Base-by-base conservation (phyloP, 352 stramenopile genomes). In the Phytophthora ramorum region DNA sequence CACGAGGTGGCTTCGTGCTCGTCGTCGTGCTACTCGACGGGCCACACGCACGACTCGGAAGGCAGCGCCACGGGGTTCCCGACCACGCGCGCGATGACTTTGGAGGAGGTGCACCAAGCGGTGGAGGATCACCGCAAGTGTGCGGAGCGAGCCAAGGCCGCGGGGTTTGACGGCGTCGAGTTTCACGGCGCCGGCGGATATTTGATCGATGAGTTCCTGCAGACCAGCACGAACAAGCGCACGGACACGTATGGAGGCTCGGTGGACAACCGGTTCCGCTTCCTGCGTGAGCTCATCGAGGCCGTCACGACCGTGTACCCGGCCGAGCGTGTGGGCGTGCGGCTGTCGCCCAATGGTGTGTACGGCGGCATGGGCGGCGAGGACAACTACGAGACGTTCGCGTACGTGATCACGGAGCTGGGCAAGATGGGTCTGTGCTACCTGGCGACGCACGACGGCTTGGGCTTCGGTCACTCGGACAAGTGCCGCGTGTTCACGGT, bases 101-200 rank as follows among this genome's bases (percentile, higher is more conserved):
- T 78, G 16, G 76, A 94, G 19, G 90, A 97, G 20, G 87, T 97
- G 49, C 44, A 66, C n/a, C 45, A 65, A 10, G 70, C 78, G 4
- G 71, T 97, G 10, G 58, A 89, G 28, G 85, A 94, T 46, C 96
- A 83, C 70, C 69, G 72, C 19, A 65, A 82, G 51, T 83, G 69
- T 4, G 90, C 90, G 0, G 65, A 67, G 35, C 77, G 76, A 1
- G 76, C 80, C 10, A 85, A 90, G 41, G 67, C 88, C 16, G 91
- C 90, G 19, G 93, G 93, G 7, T 98, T 77, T 20, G 67, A 71
- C 26, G 67, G 67, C 13, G 67, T 75, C 9, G 67, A 75, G 43
- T 61, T 75, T 96, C 93, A 98, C 71, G 69, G 38, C 19, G 93
- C 87, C 2, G 93, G 97, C 41, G 93, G 92, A 10, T 98, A 98